A percentile compares a stretch with the other conserved stretches of the same genome.
Evolutionary conservation across 768 basidiomycete genomes (phyloP).

Genomic region (Agrocybe pediades): DNA sequence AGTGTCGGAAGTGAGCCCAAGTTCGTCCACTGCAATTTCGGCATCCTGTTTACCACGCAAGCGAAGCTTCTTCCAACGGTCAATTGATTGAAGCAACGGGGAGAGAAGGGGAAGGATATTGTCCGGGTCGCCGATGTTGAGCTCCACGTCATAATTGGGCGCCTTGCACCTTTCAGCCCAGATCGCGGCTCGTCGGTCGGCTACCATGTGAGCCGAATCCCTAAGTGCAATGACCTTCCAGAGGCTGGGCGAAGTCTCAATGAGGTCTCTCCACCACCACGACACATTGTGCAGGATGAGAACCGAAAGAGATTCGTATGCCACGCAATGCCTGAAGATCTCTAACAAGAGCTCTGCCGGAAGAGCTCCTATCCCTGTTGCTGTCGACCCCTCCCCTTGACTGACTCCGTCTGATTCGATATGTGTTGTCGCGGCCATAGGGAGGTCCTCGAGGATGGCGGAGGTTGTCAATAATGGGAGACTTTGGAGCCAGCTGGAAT

Average conservation of each 20-base stretch:
- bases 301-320: conserved; percentile 47
- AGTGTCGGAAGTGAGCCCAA: conserved; percentile 24
- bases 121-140: conserved; percentile 49
- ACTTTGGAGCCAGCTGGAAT: background rate
- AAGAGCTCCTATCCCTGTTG: conserved; percentile 31
- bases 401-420: background rate
- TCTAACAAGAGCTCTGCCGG: conserved; percentile 67
- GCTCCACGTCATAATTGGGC: conserved; percentile 54
- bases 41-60: conserved; percentile 45
- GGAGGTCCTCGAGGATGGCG: background rate
- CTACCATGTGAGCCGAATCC: conserved; percentile 38
- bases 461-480: background rate
- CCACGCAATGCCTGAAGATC: conserved; percentile 51
- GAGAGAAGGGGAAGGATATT: conserved; percentile 64
- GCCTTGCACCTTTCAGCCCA: conserved; percentile 58
- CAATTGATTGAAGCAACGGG: conserved; percentile 55
- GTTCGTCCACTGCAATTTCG: conserved; percentile 25
- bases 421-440: background rate
- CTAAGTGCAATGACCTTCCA: conserved; percentile 63
- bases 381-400: background rate
- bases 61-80: conserved; percentile 58
- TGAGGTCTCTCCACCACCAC: conserved; percentile 57
- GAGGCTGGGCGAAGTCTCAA: conserved; percentile 52
- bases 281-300: conserved; percentile 57
- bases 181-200: conserved; percentile 48